Base-by-base conservation (phyloP, 2,329 filamentous ascomycete species). In the Fusarium clavum region DNA sequence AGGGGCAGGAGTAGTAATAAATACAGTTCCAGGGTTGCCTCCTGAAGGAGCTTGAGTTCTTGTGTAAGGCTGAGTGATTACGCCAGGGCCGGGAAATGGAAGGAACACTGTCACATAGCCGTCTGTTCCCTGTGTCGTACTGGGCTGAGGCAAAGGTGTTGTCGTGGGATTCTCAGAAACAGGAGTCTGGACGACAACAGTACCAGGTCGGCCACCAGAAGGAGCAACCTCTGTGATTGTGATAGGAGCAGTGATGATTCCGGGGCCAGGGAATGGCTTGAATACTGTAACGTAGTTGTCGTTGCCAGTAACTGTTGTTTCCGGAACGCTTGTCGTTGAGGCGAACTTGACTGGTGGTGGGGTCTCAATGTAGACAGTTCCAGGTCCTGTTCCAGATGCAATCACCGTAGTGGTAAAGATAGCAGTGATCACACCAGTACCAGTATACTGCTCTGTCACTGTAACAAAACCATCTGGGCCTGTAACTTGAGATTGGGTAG, bases 301-400 rank as follows among this genome's bases (percentile, higher is more conserved):
- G 3, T 18, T 57, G 11, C 67, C 67, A 24, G 67, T 57, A 8
- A 62, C 32, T 3, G 66, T 69, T 7, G 59, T 64, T 16, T 38
- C 55, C 10, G 44, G 14, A 14, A 29, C 27, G n/a, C 40, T 49
- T 27, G 64, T 44, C 22, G 64, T 63, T 16, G 46, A 51, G n/a
- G n/a, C 47, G 16, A 67, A 53, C 25, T 67, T 68, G 38, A 58
- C 12, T 24, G 64, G 47, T 12, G 64, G 63, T 6, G 64, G 64
- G 22, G 64, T 63, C 57, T 70, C 67, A 5, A 69, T 69, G 11
- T 43, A 70, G 18, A 69, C 56, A 10, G 67, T 70, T 32, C 67
- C 67, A 10, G 65, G 65, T 14, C 46, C 46, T 7, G 65, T 60
- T 22, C 60, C 65, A 16, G 66, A 65, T 18, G 24, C 64, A 8